A percentile compares a stretch with the other conserved stretches of the same genome.
Conservation (phyloP, 2,329 filamentous ascomycete genomes). For the Dactylella cylindrospora region DNA sequence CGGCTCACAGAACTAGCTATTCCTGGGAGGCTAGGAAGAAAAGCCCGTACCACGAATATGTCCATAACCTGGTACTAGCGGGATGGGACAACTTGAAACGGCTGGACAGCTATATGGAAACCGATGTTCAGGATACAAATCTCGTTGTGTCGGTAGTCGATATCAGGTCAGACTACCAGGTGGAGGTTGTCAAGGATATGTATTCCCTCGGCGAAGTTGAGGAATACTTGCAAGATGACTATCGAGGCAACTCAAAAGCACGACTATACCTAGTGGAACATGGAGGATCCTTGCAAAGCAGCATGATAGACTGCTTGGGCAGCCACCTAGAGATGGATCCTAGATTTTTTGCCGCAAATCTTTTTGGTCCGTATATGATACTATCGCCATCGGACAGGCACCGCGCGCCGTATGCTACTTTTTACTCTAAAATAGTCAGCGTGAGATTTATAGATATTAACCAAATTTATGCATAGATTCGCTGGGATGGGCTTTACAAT, state of each 20-base stretch:
- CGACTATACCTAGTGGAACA: slow-evolving; percentile 41
- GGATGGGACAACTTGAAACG: slow-evolving; percentile 49
- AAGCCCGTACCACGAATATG: slow-evolving; percentile 47
- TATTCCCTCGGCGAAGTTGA: slow-evolving; percentile 19
- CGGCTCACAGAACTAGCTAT: slow-evolving; percentile 19
- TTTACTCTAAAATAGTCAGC: no score
- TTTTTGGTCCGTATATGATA: slow-evolving; percentile 29
- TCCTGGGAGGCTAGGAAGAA: slow-evolving; percentile 13
- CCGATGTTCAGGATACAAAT: slow-evolving; percentile 43
- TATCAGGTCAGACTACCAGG: slow-evolving; percentile 41
- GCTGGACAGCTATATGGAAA: slow-evolving; percentile 47
- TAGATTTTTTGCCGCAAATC: slow-evolving; percentile 40
- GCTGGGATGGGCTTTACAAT: slow-evolving; percentile 47
- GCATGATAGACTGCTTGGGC: slow-evolving; percentile 44
- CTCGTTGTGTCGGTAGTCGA: slow-evolving; percentile 48
- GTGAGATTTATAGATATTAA: no score
- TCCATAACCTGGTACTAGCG: slow-evolving; percentile 47
- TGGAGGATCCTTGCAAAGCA: slow-evolving; percentile 29
- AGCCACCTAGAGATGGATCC: slow-evolving; percentile 36
- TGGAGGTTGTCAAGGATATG: slow-evolving; percentile 16
- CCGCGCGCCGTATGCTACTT: slow-evolving; percentile 15
- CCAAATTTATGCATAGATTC: no score
- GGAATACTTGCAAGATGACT: slow-evolving; percentile 24
- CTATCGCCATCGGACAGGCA: slow-evolving; percentile 26
- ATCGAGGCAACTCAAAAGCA: slow-evolving; percentile 23